Percentiles rank a stretch among this genome's conserved stretches.
Conservation (phyloP, 352 stramenopile species). For the Pythium angustatum region DNA sequence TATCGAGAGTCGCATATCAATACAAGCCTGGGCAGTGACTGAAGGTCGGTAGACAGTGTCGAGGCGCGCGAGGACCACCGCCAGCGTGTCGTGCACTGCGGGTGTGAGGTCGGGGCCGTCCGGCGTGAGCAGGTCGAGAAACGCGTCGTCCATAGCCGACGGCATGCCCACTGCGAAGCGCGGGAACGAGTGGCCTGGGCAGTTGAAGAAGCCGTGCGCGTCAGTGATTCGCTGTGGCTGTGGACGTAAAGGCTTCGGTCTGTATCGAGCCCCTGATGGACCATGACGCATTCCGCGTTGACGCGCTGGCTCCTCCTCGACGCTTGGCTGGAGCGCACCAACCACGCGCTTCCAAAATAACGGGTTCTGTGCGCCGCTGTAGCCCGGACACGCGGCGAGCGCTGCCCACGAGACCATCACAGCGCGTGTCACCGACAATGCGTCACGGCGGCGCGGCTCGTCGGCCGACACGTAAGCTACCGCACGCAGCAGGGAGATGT, state of each 20-base stretch:
- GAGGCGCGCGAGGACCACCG: neutral
- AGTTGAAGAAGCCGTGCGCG: neutral
- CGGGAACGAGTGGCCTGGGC: neutral
- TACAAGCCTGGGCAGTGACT: no score
- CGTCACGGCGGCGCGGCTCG: neutral
- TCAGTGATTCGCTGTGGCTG: neutral
- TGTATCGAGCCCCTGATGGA: no score
- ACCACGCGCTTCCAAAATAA: constrained; percentile 6
- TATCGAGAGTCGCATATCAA: no score
- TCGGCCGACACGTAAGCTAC: neutral
- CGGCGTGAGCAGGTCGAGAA: neutral
- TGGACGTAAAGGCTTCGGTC: neutral
- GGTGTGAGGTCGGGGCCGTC: neutral
- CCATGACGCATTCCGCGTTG: no score
- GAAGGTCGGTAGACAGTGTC: no score
- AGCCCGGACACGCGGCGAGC: constrained; percentile 1
- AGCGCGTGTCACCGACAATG: neutral
- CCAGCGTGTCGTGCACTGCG: neutral
- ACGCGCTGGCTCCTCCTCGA: no score
- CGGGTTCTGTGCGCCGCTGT: neutral
- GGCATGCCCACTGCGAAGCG: neutral
- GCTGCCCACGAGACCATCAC: neutral
- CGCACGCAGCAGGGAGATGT: neutral
- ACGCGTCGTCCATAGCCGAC: neutral
- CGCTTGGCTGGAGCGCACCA: constrained; percentile 1